Percentiles rank a stretch among this genome's conserved stretches.
phyloP scores from a whole-genome alignment of 495 filamentous ascomycete genomes.

The Platismatia glauca region DNA sequence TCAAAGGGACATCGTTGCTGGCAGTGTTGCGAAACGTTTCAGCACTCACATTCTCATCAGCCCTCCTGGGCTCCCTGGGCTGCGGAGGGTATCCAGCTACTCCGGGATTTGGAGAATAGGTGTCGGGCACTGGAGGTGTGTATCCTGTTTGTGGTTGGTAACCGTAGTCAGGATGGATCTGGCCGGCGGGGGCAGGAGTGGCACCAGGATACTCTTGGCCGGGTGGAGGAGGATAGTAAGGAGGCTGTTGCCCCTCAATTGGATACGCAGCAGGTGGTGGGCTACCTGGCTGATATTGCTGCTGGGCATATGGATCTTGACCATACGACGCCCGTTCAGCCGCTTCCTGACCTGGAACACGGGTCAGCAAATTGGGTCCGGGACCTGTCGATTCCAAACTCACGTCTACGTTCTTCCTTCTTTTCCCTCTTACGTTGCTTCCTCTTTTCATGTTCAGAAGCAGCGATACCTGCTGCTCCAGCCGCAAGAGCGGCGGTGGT shows the following conservation, averaged over 20 bases:
- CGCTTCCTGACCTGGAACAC: conserved; percentile 32
- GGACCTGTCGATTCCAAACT: conserved; percentile 3
- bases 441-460: conserved; percentile 58
- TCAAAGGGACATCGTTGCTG: conserved; percentile 12
- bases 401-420: conserved; percentile 29
- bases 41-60: conserved; percentile 51
- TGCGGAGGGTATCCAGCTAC: conserved; percentile 35
- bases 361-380: conserved; percentile 16
- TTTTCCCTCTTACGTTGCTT: conserved; percentile 51
- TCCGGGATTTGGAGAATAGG: conserved; percentile 35
- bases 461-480: conserved; percentile 68
- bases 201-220: conserved; percentile 38
- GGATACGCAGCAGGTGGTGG: conserved; percentile 17
- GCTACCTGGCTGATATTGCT: conserved; percentile 36
- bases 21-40: conserved; percentile 23
- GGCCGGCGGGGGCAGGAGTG: conserved; percentile 32
- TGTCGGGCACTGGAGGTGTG: conserved; percentile 32
- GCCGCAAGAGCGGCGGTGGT: conserved; percentile 62
- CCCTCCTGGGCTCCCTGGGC: conserved; percentile 32
- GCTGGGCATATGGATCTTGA: conserved; percentile 27
- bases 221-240: conserved; percentile 38
- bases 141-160: conserved; percentile 30
- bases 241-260: conserved; percentile 24
- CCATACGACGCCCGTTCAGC: conserved; percentile 28
- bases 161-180: conserved; percentile 24